Evolutionary conservation across 1,284 basidiomycete species (phyloP).

Genomic region (Ganoderma boninense): DNA sequence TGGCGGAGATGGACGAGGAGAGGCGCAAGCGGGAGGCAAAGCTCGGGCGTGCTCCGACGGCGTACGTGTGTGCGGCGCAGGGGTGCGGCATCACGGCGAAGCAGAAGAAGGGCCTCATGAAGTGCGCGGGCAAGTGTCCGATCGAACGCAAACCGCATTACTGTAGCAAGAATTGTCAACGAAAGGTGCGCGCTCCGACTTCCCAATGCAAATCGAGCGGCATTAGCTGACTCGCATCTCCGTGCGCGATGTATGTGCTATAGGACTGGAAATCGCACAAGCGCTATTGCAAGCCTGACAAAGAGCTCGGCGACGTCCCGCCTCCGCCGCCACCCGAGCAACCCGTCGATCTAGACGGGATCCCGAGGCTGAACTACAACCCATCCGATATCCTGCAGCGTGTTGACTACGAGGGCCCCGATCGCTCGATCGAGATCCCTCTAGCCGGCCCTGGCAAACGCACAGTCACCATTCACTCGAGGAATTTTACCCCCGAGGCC

Average conservation of each 20-base stretch:
- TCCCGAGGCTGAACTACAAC: not conserved
- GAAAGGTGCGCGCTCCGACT: constrained; percentile 2
- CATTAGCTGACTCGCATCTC: not conserved
- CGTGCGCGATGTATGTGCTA: not conserved
- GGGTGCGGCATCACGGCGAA: constrained; percentile 20
- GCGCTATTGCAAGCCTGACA: constrained; percentile 15
- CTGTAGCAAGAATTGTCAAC: constrained; percentile 20
- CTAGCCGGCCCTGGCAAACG: constrained; percentile 1
- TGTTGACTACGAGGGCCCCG: constrained; percentile 11
- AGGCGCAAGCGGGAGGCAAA: constrained; percentile 11
- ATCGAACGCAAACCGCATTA: constrained; percentile 12
- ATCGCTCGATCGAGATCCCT: constrained; percentile 12
- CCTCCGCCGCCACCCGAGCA: not conserved
- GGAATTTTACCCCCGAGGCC: constrained; percentile 10
- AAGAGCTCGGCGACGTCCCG: not conserved
- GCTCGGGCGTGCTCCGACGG: constrained; percentile 14
- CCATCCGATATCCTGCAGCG: constrained; percentile 1
- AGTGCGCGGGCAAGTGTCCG: constrained; percentile 22
- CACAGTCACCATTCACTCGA: constrained; percentile 4
- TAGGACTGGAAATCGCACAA: constrained; percentile 10
- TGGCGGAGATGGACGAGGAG: constrained; percentile 14
- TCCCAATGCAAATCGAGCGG: not conserved
- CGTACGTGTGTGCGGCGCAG: constrained; percentile 17
- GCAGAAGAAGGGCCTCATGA: constrained; percentile 11
- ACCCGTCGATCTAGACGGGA: not conserved